phyloP scores from a whole-genome alignment of 2,329 filamentous ascomycete species.

The Fusarium citri region DNA sequence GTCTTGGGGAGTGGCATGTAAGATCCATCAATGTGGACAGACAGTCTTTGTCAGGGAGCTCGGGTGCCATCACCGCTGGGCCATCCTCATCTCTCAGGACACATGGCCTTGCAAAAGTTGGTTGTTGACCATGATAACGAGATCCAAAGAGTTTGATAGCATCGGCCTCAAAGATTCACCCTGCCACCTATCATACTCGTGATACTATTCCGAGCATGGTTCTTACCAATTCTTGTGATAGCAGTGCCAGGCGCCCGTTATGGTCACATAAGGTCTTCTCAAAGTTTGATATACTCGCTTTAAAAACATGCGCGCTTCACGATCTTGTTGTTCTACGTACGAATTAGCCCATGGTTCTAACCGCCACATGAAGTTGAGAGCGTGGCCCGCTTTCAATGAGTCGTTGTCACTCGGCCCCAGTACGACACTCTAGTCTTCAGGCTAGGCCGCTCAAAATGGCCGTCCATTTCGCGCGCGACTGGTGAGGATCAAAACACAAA shows the following conservation, averaged over 20 bases:
- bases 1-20: constrained; percentile 32
- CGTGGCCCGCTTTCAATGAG: constrained; percentile 48
- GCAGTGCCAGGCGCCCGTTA: not conserved
- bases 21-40: constrained; percentile 37
- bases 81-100: constrained; percentile 1
- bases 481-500: constrained; percentile 35
- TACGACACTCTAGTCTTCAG: constrained; percentile 38
- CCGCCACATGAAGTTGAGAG: constrained; percentile 48
- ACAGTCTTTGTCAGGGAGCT: constrained; percentile 28
- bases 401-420: constrained; percentile 42
- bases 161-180: not conserved
- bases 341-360: constrained; percentile 39
- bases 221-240: not conserved
- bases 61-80: constrained; percentile 23
- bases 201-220: constrained; percentile 23
- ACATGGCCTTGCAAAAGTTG: not conserved
- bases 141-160: constrained; percentile 12
- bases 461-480: constrained; percentile 43
- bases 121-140: constrained; percentile 9
- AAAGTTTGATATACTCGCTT: constrained; percentile 18
- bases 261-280: constrained; percentile 3
- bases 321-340: constrained; percentile 12
- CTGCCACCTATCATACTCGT: not conserved
- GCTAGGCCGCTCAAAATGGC: constrained; percentile 42
- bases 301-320: constrained; percentile 33